These are phyloP conservation scores for Alternaria consortialis DNA, from an alignment of 2,329 filamentous ascomycete species.

Conservation along the genomic window DNA sequence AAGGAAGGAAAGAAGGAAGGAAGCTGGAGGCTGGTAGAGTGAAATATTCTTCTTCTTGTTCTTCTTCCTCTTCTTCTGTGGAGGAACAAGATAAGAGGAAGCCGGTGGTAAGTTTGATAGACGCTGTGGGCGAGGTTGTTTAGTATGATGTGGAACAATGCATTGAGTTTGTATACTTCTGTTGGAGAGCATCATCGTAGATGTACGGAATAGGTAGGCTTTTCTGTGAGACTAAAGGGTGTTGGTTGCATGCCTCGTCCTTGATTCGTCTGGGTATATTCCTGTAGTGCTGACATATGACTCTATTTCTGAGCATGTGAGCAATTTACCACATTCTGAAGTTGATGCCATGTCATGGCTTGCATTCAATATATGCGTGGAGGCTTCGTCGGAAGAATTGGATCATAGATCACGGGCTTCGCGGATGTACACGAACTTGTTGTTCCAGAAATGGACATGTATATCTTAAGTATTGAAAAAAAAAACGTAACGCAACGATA, in stretches of 20 bases:
- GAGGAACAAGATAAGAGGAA: background rate
- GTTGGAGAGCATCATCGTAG: background rate
- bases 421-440: background rate
- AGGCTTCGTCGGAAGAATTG: background rate
- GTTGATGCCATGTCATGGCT: background rate
- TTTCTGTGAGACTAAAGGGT: background rate
- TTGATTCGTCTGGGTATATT: too few species aligned
- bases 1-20: background rate
- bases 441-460: background rate
- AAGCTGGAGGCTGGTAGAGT: background rate
- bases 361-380: too few species aligned
- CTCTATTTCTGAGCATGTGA: background rate
- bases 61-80: background rate
- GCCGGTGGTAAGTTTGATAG: background rate
- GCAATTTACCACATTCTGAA: background rate
- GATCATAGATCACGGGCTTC: background rate
- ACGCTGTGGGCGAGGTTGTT: background rate
- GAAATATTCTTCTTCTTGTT: background rate
- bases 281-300: background rate
- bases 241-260: background rate
- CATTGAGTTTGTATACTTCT: too few species aligned
- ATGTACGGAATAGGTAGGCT: background rate
- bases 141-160: background rate
- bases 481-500: background rate
- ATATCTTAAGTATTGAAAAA: too few species aligned